Evolutionary conservation across 805 yeast species (phyloP).

Genomic region (Kuraishia cidri): DNA sequence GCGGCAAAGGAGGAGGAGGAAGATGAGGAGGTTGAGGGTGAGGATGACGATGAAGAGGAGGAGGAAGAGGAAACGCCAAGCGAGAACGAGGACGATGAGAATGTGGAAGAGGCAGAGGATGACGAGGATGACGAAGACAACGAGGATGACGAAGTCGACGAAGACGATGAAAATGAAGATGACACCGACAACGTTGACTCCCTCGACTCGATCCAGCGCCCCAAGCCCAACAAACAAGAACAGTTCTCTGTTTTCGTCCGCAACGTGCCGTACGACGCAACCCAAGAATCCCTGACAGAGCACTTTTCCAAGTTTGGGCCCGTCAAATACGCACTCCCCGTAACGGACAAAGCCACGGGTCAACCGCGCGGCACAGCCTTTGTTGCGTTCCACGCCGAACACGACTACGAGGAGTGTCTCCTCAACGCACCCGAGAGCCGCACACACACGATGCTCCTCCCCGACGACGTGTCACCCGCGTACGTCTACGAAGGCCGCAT

Average conservation of each 20-base stretch:
- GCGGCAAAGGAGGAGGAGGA: constrained; percentile 28
- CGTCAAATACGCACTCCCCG: constrained; percentile 90
- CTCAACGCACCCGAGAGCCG: constrained; percentile 67
- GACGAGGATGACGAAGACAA: constrained; percentile 21
- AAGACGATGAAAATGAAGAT: constrained; percentile 22
- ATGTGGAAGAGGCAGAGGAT: constrained; percentile 20
- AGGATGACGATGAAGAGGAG: constrained; percentile 24
- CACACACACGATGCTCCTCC: constrained; percentile 57
- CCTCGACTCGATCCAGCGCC: constrained; percentile 12
- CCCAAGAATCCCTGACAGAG: constrained; percentile 63
- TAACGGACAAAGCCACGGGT: constrained; percentile 76
- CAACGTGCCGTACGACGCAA: constrained; percentile 92
- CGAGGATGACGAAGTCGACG: constrained; percentile 18
- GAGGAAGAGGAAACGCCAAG: constrained; percentile 22
- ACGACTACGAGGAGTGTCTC: constrained; percentile 60
- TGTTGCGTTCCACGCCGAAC: constrained; percentile 68
- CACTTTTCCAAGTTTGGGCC: constrained; percentile 83
- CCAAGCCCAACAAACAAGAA: constrained; percentile 53
- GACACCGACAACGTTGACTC: constrained; percentile 8
- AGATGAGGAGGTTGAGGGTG: constrained; percentile 29
- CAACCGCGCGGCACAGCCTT: constrained; percentile 92
- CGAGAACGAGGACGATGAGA: constrained; percentile 26
- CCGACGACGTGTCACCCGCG: constrained; percentile 85
- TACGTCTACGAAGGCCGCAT: constrained; percentile 93
- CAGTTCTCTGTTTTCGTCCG: constrained; percentile 75